A percentile compares a stretch with the other conserved stretches of the same genome.
Evolutionary conservation across 2,329 filamentous ascomycete species (phyloP).

Genomic region (Blastomyces parvus): DNA sequence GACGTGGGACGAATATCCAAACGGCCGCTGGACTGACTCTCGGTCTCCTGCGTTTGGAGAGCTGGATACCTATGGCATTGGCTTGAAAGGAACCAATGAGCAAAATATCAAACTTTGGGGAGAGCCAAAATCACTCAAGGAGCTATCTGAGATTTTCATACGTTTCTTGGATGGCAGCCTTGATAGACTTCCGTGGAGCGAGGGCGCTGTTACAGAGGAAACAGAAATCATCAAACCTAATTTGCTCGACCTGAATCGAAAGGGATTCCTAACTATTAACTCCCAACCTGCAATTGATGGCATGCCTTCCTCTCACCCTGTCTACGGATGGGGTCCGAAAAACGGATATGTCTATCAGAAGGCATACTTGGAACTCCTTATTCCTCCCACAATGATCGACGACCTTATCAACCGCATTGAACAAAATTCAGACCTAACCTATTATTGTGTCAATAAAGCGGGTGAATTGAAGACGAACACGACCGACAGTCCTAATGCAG

Average conservation of each 20-base stretch:
- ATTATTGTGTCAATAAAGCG: slow-evolving; percentile 81
- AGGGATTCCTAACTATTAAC: slow-evolving; percentile 90
- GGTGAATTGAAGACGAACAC: slow-evolving; percentile 79
- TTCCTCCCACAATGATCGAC: slow-evolving; percentile 68
- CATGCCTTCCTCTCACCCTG: slow-evolving; percentile 72
- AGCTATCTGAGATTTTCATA: slow-evolving; percentile 75
- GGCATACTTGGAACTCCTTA: slow-evolving; percentile 84
- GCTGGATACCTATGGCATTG: slow-evolving; percentile 87
- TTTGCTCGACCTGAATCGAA: slow-evolving; percentile 71
- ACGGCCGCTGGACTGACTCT: slow-evolving; percentile 96
- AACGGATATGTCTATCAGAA: slow-evolving; percentile 99
- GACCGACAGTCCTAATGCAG: slow-evolving; percentile 80
- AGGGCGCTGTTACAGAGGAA: slow-evolving; percentile 74
- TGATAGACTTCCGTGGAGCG: slow-evolving; percentile 85
- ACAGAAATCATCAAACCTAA: slow-evolving; percentile 67
- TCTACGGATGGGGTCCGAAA: slow-evolving; percentile 87
- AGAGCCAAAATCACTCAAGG: slow-evolving; percentile 65
- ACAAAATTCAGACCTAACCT: slow-evolving; percentile 71
- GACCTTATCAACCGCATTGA: slow-evolving; percentile 72
- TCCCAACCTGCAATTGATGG: slow-evolving; percentile 93
- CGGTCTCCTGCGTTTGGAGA: slow-evolving; percentile 94
- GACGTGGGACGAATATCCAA: slow-evolving; percentile 98
- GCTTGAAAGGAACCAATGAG: slow-evolving; percentile 88
- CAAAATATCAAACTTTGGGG: slow-evolving; percentile 95
- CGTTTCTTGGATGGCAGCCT: slow-evolving; percentile 73